Percentiles rank a stretch among this genome's conserved stretches.
phyloP scores from a whole-genome alignment of 2,329 filamentous ascomycete genomes.

The Phyllosticta ampelicida region DNA sequence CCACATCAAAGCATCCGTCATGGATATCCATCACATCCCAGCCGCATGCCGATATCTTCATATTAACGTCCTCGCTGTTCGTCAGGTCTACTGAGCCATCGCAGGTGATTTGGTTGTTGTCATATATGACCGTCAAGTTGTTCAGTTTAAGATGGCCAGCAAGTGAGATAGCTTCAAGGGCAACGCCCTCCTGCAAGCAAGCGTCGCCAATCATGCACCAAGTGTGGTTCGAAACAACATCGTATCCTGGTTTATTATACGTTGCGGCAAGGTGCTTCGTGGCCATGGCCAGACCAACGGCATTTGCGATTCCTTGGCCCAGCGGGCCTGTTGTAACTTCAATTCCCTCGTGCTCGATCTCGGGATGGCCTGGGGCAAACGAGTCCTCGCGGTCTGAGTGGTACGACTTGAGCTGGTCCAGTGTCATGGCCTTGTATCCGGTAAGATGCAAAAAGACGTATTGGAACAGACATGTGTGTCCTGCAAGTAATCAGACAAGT shows the following conservation, averaged over 20 bases:
- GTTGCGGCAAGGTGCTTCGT: constrained; percentile 44
- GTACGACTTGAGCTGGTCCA: constrained; percentile 48
- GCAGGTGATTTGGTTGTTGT: constrained; percentile 52
- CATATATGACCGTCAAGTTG: constrained; percentile 49
- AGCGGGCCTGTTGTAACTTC: constrained; percentile 51
- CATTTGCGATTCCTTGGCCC: constrained; percentile 50
- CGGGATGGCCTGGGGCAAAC: constrained; percentile 45
- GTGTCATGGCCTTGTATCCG: constrained; percentile 45
- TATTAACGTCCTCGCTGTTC: constrained; percentile 47
- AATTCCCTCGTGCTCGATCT: constrained; percentile 47
- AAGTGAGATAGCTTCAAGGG: constrained; percentile 45
- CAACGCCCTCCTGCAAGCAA: constrained; percentile 49
- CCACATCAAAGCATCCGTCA: constrained; percentile 44
- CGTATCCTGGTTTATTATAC: constrained; percentile 41
- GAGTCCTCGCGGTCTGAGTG: constrained; percentile 39
- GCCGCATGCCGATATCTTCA: constrained; percentile 46
- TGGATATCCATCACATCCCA: constrained; percentile 46
- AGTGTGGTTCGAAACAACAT: constrained; percentile 41
- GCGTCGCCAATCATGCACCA: constrained; percentile 50
- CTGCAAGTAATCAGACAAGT: constrained; percentile 14
- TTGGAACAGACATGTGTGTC: constrained; percentile 46
- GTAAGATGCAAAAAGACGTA: constrained; percentile 44
- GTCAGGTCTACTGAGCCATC: constrained; percentile 45
- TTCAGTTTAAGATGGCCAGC: constrained; percentile 46
- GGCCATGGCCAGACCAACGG: constrained; percentile 49